Evolutionary conservation across 2,329 filamentous ascomycete species (phyloP).

Genomic region (Xylaria sp.): DNA sequence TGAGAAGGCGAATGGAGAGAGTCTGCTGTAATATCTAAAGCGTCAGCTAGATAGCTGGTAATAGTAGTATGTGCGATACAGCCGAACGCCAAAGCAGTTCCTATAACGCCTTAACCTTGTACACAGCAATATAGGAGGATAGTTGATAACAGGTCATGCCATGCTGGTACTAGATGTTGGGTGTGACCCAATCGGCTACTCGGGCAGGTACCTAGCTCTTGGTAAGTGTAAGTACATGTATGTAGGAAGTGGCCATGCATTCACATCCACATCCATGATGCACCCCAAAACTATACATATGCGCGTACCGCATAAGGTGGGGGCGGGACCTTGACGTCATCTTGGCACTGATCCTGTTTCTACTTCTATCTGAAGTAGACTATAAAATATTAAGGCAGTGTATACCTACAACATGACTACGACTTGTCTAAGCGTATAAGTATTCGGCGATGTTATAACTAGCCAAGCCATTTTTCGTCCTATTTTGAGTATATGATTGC

Average conservation of each 20-base stretch:
- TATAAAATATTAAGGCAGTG: neutral
- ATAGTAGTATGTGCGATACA: neutral
- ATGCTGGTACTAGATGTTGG: no score
- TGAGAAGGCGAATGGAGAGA: conserved; percentile 37
- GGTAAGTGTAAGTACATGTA: no score
- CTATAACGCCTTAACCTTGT: neutral
- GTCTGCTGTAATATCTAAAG: conserved; percentile 28
- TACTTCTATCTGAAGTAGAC: neutral
- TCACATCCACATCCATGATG: no score
- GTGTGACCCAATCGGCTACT: no score
- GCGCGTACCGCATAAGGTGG: no score
- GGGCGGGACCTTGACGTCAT: conserved; percentile 32
- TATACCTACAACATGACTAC: neutral
- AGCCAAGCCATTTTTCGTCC: no score
- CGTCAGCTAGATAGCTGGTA: neutral
- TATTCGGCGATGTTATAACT: no score
- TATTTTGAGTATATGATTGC: no score
- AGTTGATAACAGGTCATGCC: neutral
- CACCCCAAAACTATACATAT: no score
- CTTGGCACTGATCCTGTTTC: conserved; percentile 26
- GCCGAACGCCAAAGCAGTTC: neutral
- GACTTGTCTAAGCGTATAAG: neutral
- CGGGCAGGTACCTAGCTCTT: no score
- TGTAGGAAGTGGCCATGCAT: no score
- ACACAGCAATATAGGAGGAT: neutral